These are phyloP conservation scores for Candida neerlandica DNA, from an alignment of 1,139 yeast species.

Conservation along the genomic window DNA sequence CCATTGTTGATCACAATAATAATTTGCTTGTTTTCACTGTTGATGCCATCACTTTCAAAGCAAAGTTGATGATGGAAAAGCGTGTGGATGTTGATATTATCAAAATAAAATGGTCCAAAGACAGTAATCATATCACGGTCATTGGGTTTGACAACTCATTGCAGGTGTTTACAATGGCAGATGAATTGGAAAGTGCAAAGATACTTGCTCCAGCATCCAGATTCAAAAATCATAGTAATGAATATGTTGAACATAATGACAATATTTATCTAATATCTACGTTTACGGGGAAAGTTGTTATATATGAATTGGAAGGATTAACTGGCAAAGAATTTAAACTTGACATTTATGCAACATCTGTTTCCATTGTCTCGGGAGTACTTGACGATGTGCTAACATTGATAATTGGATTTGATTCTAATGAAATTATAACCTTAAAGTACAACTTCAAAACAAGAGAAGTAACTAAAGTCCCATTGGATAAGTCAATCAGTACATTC, in stretches of 20 bases:
- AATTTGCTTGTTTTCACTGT: constrained; percentile 25
- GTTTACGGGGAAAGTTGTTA: constrained; percentile 13
- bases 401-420: constrained; percentile 30
- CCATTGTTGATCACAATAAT: constrained; percentile 16
- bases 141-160: constrained; percentile 14
- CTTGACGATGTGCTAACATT: constrained; percentile 9
- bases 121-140: constrained; percentile 6
- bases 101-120: constrained; percentile 18
- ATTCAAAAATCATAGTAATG: constrained; percentile 10
- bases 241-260: constrained; percentile 4
- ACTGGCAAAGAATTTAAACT: constrained; percentile 6
- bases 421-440: constrained; percentile 26
- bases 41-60: constrained; percentile 15
- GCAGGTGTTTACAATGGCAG: background rate
- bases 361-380: constrained; percentile 14
- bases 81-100: constrained; percentile 4
- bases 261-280: constrained; percentile 8
- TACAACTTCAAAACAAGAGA: constrained; percentile 11
- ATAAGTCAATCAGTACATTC: constrained; percentile 19
- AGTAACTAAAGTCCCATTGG: constrained; percentile 18
- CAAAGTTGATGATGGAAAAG: constrained; percentile 4
- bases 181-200: constrained; percentile 4
- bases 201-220: constrained; percentile 7
- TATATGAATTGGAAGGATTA: constrained; percentile 9
- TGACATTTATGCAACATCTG: constrained; percentile 9